phyloP scores from a whole-genome alignment of 202 grass and related monocot species.

The Setaria italica region DNA sequence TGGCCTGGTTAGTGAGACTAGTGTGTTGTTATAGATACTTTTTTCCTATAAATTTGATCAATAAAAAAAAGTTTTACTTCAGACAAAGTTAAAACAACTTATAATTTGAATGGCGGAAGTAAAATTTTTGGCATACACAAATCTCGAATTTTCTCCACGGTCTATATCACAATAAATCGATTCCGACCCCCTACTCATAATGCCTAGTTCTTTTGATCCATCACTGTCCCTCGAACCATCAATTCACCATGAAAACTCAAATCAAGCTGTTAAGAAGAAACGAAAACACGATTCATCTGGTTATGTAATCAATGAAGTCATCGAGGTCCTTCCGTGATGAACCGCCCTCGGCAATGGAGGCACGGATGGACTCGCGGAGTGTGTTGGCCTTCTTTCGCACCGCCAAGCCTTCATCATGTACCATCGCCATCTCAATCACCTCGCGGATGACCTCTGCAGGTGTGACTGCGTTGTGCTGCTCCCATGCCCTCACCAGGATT shows the following conservation, averaged over 20 bases:
- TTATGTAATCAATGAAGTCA: constrained; percentile 49
- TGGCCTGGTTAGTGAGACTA: no score
- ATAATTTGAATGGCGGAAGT: no score
- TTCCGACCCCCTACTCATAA: no score
- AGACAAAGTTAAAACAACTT: no score
- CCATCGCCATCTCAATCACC: constrained; percentile 38
- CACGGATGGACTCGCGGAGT: constrained; percentile 44
- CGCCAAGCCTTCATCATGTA: constrained; percentile 29
- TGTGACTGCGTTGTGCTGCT: constrained; percentile 34
- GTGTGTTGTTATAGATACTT: no score
- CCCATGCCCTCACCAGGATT: constrained; percentile 48
- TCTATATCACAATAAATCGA: no score
- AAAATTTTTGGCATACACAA: no score
- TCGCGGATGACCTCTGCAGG: constrained; percentile 38
- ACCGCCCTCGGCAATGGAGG: constrained; percentile 32
- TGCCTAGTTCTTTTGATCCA: no score
- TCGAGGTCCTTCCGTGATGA: constrained; percentile 52
- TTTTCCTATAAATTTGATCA: no score
- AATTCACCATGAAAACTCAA: not conserved
- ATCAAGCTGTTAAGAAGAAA: not conserved
- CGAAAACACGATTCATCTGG: not conserved
- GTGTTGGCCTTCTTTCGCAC: constrained; percentile 20
- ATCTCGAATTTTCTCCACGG: no score
- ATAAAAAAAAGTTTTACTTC: no score
- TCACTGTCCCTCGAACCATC: not conserved